Evolutionary conservation across 768 basidiomycete genomes (phyloP), one percentile per base, ranked within the genome.

Genomic region (Rhodotorula paludigena): DNA sequence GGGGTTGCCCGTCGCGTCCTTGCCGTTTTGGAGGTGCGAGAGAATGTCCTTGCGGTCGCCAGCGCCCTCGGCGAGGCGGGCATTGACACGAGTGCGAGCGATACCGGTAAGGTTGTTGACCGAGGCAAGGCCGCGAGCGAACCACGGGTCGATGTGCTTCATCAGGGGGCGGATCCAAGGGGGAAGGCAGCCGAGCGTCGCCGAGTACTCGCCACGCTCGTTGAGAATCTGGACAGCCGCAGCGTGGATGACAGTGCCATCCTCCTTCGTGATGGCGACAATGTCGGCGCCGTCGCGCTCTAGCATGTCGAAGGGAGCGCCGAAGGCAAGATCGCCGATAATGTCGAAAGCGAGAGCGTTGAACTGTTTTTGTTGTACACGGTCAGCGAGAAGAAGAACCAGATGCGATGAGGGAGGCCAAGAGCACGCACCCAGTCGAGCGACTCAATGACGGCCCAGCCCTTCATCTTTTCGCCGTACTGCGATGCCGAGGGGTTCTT

Each of bases 251-350:
- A 85, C 86, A 11, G 63, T 51, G 33, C 77, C 75, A 54, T 69
- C 64, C 33, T 75, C 74, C 15, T 57, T 55, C 10, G 74, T 74
- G 59, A 76, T 72, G 23, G 70, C 63, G 45, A 75, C 67, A 6
- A 60, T 60, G 55, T 73, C 69, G 74, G 92, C 90, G 59, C 84
- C 85, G 33, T 83, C 87, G 11, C 86, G 83, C 60, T 84, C 75
- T 67, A 93, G 81, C 91, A 94, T 94, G 25, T 90, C 90, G 74
- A 94, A 94, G 0, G 91, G 88, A 3, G 85, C 84, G 2, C 91
- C 91, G 73, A 92, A 92, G 0, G 89, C 88, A 21, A 92, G 83
- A 77, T 92, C 73, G 32, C 75, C 75, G 35, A 74, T 75, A 39
- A 91, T 89, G 77, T 87, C 86, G 73, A 87, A 87, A 2, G 35